Evolutionary conservation across 192 early-diverging fungal species (phyloP).

Genomic region (Coemansia sp.): DNA sequence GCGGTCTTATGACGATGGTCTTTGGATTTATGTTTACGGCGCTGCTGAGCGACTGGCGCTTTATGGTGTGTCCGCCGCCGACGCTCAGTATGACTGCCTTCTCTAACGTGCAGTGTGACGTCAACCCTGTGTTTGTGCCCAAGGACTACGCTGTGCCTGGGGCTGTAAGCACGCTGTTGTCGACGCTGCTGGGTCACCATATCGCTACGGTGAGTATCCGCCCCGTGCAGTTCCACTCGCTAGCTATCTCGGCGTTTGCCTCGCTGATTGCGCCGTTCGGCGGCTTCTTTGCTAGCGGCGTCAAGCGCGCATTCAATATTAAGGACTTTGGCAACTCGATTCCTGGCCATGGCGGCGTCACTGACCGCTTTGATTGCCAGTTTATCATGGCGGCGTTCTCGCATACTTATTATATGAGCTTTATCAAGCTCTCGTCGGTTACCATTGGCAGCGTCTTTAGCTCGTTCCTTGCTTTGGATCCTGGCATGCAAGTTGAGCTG

Average conservation of each 20-base stretch:
- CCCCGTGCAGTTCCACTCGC: slow-evolving; percentile 84
- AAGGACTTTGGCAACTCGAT: slow-evolving; percentile 97
- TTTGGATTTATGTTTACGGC: slow-evolving; percentile 72
- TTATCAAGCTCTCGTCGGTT: slow-evolving; percentile 66
- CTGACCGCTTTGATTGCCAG: slow-evolving; percentile 98
- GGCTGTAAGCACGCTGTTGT: slow-evolving; percentile 16
- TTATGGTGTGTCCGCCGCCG: slow-evolving; percentile 66
- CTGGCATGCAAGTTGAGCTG: slow-evolving; percentile 37
- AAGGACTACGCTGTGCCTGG: slow-evolving; percentile 47
- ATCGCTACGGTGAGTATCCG: slow-evolving; percentile 66
- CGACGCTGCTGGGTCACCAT: slow-evolving; percentile 19
- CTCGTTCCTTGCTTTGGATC: slow-evolving; percentile 39
- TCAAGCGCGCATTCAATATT: slow-evolving; percentile 96
- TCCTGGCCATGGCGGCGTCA: slow-evolving; percentile 95
- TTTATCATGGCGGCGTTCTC: slow-evolving; percentile 95
- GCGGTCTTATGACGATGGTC: slow-evolving; percentile 77
- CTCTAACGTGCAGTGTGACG: slow-evolving; percentile 52
- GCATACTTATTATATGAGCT: slow-evolving; percentile 85
- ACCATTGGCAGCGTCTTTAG: slow-evolving; percentile 45
- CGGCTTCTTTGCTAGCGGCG: slow-evolving; percentile 95
- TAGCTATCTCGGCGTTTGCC: slow-evolving; percentile 88
- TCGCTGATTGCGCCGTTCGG: slow-evolving; percentile 96
- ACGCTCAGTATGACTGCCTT: slow-evolving; percentile 58
- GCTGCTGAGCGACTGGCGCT: slow-evolving; percentile 59
- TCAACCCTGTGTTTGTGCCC: slow-evolving; percentile 64